phyloP scores from a whole-genome alignment of 306 rosid genomes.

The Alnus glutinosa region DNA sequence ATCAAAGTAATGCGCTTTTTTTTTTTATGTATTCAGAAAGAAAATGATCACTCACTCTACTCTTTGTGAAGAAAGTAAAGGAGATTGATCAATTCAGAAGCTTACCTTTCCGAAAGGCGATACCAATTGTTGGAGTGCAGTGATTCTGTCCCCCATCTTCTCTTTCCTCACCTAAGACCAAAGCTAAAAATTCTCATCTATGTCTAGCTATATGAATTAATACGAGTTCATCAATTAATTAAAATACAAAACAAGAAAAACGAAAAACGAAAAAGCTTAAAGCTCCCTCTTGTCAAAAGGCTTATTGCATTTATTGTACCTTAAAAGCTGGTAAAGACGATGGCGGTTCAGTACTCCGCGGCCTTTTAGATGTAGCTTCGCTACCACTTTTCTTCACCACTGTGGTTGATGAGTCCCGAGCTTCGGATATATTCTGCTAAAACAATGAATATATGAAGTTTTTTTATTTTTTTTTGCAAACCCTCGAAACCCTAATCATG shows the following conservation, averaged over 20 bases:
- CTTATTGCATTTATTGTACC: constrained; percentile 60
- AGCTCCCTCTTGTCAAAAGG: constrained; percentile 31
- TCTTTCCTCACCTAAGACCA: constrained; percentile 87
- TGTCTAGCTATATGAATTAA: constrained; percentile 1
- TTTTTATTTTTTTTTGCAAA: neutral
- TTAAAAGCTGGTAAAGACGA: constrained; percentile 97
- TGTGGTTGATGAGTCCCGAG: constrained; percentile 60
- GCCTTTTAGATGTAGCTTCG: constrained; percentile 76
- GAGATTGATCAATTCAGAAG: constrained; percentile 28
- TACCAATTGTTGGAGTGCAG: constrained; percentile 99
- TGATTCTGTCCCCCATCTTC: constrained; percentile 99
- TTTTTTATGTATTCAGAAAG: constrained; percentile 30
- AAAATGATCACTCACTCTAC: constrained; percentile 36
- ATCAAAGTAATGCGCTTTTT: constrained; percentile 8
- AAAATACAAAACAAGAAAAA: too few species aligned
- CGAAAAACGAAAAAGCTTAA: constrained; percentile 6
- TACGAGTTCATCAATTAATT: too few species aligned
- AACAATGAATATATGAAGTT: constrained; percentile 13
- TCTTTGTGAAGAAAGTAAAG: constrained; percentile 32
- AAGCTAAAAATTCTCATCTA: constrained; percentile 39
- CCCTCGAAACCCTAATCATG: constrained; percentile 29
- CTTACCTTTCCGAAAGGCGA: constrained; percentile 99
- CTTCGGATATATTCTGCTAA: constrained; percentile 77
- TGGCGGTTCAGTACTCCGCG: constrained; percentile 70
- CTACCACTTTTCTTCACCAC: constrained; percentile 77